phyloP scores from a whole-genome alignment of 2,329 filamentous ascomycete species.

The Paracamarosporium sp. region DNA sequence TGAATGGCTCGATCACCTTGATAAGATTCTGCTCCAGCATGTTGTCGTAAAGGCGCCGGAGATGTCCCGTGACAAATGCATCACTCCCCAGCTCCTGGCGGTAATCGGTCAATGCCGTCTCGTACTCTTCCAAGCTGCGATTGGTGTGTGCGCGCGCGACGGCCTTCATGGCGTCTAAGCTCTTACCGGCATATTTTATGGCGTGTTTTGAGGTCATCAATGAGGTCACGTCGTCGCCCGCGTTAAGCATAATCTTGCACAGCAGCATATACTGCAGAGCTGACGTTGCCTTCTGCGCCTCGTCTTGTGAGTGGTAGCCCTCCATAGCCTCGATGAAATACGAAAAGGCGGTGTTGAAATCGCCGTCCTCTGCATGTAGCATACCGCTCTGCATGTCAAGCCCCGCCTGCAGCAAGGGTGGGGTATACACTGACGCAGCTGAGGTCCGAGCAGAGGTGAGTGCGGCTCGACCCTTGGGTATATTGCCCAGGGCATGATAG shows the following conservation, averaged over 20 bases:
- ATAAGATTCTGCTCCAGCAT: conserved; percentile 99
- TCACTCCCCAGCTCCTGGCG: conserved; percentile 93
- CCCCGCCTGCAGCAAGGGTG: conserved; percentile 91
- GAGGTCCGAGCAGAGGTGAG: conserved; percentile 93
- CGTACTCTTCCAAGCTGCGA: conserved; percentile 95
- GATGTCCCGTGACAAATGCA: conserved; percentile 94
- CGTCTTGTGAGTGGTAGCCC: conserved; percentile 93
- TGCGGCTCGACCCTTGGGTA: conserved; percentile 92
- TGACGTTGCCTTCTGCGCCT: conserved; percentile 87
- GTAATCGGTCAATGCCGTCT: conserved; percentile 87
- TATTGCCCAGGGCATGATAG: conserved; percentile 96
- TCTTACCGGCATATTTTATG: conserved; percentile 92
- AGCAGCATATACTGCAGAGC: conserved; percentile 99
- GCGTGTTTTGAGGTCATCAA: conserved; percentile 97
- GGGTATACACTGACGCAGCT: conserved; percentile 96
- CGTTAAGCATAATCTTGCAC: conserved; percentile 99
- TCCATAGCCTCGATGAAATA: conserved; percentile 99
- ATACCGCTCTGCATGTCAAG: conserved; percentile 99
- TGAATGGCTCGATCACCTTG: conserved; percentile 99
- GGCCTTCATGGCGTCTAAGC: conserved; percentile 98
- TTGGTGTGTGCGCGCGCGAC: conserved; percentile 95
- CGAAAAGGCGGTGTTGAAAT: conserved; percentile 98
- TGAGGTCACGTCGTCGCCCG: conserved; percentile 93
- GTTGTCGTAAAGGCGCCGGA: conserved; percentile 93
- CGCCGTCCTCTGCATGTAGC: conserved; percentile 97